Evolutionary conservation across 768 basidiomycete genomes (phyloP).

Genomic region (Lactarius tabidus): DNA sequence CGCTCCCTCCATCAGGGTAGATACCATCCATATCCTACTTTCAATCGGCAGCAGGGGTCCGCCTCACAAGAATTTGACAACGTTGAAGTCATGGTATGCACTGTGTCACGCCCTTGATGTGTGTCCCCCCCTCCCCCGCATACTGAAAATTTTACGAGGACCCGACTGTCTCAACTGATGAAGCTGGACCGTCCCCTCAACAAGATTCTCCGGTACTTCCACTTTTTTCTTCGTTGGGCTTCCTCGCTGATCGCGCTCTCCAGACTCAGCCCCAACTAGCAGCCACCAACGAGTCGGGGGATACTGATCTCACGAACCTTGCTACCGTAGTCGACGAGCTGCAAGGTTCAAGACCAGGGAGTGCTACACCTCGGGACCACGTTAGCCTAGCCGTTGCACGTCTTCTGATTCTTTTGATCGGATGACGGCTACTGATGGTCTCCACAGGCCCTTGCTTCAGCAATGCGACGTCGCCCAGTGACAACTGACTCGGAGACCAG

Average conservation of each 20-base stretch:
- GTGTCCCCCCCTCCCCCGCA: not conserved
- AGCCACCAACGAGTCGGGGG: not conserved
- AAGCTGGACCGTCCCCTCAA: conserved; percentile 6
- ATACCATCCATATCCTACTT: conserved; percentile 24
- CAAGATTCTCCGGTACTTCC: not conserved
- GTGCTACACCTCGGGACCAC: not conserved
- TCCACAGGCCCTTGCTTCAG: conserved; percentile 14
- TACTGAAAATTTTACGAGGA: not conserved
- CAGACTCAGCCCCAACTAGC: not conserved
- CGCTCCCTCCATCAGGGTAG: conserved; percentile 24
- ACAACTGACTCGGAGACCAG: not conserved
- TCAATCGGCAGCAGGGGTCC: conserved; percentile 16
- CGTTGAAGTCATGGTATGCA: conserved; percentile 2
- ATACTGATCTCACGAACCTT: conserved; percentile 4
- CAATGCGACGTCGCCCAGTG: not conserved
- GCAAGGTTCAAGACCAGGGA: conserved; percentile 1
- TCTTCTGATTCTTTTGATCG: not conserved
- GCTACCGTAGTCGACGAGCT: conserved; percentile 14
- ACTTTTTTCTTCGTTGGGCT: not conserved
- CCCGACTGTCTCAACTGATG: not conserved
- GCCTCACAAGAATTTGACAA: conserved; percentile 1
- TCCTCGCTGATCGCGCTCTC: not conserved
- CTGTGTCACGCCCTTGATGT: not conserved
- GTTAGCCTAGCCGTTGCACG: conserved; percentile 11
- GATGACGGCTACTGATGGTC: conserved; percentile 1